These are phyloP conservation scores for Acacia pycnantha DNA, from an alignment of 331 rosid species.

Conservation along the genomic window DNA sequence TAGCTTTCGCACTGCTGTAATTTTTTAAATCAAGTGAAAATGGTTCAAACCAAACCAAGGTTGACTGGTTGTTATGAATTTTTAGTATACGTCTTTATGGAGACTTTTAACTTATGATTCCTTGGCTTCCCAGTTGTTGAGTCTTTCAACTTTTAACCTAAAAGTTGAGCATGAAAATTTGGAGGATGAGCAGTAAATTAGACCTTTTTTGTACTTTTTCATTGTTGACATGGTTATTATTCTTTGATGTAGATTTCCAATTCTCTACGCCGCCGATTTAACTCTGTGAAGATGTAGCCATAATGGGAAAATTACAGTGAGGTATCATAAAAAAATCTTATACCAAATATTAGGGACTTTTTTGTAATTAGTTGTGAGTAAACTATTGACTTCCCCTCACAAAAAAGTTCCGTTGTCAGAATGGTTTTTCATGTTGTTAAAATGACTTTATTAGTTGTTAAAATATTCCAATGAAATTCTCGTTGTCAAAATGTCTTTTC, in stretches of 20 bases:
- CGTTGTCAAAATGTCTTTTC: no score
- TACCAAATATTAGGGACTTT: no score
- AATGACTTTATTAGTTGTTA: no score
- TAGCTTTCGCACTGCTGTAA: no score
- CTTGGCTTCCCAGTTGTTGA: not conserved
- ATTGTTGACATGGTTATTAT: not conserved
- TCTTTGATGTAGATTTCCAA: not conserved
- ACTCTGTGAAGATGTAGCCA: no score
- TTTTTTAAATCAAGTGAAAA: not conserved
- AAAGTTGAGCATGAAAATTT: not conserved
- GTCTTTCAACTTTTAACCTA: not conserved
- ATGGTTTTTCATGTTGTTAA: no score
- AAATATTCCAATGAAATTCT: no score
- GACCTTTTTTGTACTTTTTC: not conserved
- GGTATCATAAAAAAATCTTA: no score
- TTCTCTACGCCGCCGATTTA: not conserved
- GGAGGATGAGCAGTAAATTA: not conserved
- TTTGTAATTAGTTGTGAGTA: no score
- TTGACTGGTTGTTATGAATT: not conserved
- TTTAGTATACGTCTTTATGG: not conserved
- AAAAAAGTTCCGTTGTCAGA: no score
- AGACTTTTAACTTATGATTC: not conserved
- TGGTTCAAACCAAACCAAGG: not conserved
- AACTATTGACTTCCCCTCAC: no score
- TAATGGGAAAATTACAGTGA: no score